These are phyloP conservation scores for Naganishia vaughanmartiniae DNA, from an alignment of 768 basidiomycete species.

Conservation along the genomic window DNA sequence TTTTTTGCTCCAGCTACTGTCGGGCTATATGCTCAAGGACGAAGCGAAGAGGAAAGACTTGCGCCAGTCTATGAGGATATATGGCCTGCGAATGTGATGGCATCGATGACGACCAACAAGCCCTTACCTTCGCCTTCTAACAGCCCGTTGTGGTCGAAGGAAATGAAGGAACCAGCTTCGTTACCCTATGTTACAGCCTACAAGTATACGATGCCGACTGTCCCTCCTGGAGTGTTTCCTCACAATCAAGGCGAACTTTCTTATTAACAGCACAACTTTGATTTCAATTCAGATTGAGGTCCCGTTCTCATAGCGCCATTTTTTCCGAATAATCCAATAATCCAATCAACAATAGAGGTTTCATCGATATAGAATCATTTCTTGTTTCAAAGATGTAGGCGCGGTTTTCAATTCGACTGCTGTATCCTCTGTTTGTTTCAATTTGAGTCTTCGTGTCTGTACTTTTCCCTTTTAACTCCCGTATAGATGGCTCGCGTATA, in stretches of 20 bases:
- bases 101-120: not conserved
- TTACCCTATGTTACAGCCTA: constrained; percentile 4
- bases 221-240: not conserved
- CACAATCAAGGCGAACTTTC: not conserved
- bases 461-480: not conserved
- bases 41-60: not conserved
- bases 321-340: too few relatives aligned
- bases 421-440: not conserved
- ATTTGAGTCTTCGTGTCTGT: not conserved
- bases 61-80: constrained; percentile 9
- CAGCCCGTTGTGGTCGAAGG: not conserved
- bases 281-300: not conserved
- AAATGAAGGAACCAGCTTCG: not conserved
- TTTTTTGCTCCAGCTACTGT: not conserved
- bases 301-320: not conserved
- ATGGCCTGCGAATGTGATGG: constrained; percentile 13
- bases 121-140: not conserved
- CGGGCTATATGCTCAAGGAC: not conserved
- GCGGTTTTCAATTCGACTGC: not conserved
- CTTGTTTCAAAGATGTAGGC: not conserved
- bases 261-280: not conserved
- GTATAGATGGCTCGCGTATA: not conserved
- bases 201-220: constrained; percentile 1
- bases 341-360: too few relatives aligned
- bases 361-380: too few relatives aligned